Conservation (phyloP, 2,329 filamentous ascomycete genomes). For the Myriosclerotinia curreyana region DNA sequence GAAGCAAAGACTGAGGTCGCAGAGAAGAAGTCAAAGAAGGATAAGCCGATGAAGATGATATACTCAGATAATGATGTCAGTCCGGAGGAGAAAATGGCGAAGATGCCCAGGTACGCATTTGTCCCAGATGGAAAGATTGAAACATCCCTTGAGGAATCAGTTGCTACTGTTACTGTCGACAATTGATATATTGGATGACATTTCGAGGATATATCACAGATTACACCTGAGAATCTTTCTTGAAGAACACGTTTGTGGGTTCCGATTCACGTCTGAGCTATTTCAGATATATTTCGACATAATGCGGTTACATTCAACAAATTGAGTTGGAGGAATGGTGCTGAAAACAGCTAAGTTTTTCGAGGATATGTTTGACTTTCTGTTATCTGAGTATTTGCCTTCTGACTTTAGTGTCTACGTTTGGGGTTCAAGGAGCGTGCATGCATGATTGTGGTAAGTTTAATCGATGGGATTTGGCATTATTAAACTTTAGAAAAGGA, state of each 20-base stretch:
- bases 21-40: slow-evolving; percentile 67
- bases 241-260: not conserved
- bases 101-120: slow-evolving; percentile 72
- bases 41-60: slow-evolving; percentile 68
- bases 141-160: slow-evolving; percentile 36
- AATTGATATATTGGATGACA: slow-evolving; percentile 11
- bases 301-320: slow-evolving; percentile 1
- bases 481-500: slow-evolving; percentile 14
- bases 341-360: slow-evolving; percentile 35
- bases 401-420: slow-evolving; percentile 32
- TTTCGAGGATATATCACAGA: slow-evolving; percentile 3
- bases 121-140: slow-evolving; percentile 45
- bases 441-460: slow-evolving; percentile 30
- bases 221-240: not conserved
- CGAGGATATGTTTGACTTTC: slow-evolving; percentile 28
- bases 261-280: not conserved
- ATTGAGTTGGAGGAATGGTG: slow-evolving; percentile 21
- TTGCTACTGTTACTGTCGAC: slow-evolving; percentile 33
- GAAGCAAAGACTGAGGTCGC: slow-evolving; percentile 42
- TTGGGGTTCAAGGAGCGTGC: slow-evolving; percentile 7
- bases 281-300: not conserved
- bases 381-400: slow-evolving; percentile 26
- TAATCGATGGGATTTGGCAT: slow-evolving; percentile 9
- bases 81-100: slow-evolving; percentile 86
- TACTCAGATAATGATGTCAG: slow-evolving; percentile 78